Evolutionary conservation across 352 stramenopile genomes (phyloP), one percentile per base, ranked within the genome.

Genomic region (Phytophthora kernoviae): DNA sequence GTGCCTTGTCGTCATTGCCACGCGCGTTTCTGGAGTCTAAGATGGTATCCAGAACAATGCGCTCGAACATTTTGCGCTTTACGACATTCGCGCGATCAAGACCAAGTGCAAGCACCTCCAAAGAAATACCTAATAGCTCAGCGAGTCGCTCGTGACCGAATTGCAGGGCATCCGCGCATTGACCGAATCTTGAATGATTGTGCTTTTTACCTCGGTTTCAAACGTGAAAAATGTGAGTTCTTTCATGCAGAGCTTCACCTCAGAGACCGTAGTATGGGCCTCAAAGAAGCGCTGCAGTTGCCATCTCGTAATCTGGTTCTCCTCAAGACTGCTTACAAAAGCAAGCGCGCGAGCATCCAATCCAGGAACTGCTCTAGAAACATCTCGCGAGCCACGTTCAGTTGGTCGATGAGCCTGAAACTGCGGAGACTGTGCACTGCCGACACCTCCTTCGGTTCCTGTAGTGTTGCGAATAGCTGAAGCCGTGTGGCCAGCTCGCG

Each of bases 211-310:
- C 10, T 88, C 75, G 1, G 67, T 78, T 54, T 84, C 75, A 32
- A 70, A 57, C 0, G 55, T 39, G 21, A 79, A 91, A 27, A 81
- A 75, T 4, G 74, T 86, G 18, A 94, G 79, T 34, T 65, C 66
- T 20, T 69, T 56, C 70, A 87, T 84, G n/a, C 65, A 61, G 10
- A 51, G 41, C 49, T 92, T 92, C 14, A 93, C 76, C 17, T 87
- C 73, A 0, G 77, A 76, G 12, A 90, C 70, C 4, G 79, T 91
- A 17, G 47, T 64, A 54, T 84, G 55, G 4, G 50, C 30, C 3
- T 73, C 52, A 30, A 94, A 89, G 47, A 94, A 93, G 11, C 58
- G 65, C n/a, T 83, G 55, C 1, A 94, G 68, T 39, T 93, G 83
- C 68, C 77, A 89, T 22, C 44, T 74, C 10, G 79, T 87, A 44